Evolutionary conservation across 2,329 filamentous ascomycete genomes (phyloP).

Genomic region (Exophiala alcalophila): DNA sequence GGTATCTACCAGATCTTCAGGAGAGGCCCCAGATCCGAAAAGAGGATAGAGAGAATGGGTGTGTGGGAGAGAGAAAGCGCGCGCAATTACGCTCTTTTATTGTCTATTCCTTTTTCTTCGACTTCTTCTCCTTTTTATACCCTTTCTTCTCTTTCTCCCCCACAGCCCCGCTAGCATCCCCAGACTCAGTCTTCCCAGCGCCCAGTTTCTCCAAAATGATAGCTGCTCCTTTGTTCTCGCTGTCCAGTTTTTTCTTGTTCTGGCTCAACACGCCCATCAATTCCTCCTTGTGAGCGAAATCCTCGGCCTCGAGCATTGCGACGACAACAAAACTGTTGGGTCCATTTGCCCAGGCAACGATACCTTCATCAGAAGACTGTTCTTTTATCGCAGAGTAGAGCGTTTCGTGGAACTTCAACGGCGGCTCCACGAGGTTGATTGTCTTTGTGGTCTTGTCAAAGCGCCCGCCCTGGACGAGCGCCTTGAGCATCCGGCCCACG

Average conservation of each 20-base stretch:
- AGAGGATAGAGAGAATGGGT: no score
- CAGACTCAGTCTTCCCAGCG: background rate
- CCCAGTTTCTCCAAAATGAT: conserved; percentile 40
- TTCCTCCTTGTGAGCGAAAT: conserved; percentile 65
- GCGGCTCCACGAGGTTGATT: conserved; percentile 65
- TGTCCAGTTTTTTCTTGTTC: conserved; percentile 52
- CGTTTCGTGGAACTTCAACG: conserved; percentile 73
- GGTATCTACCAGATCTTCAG: no score
- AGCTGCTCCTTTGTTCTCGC: conserved; percentile 48
- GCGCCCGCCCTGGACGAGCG: conserved; percentile 81
- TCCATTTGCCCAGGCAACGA: conserved; percentile 81
- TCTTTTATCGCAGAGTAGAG: conserved; percentile 71
- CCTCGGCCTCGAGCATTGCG: conserved; percentile 70
- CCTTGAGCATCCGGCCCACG: conserved; percentile 83
- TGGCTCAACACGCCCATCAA: conserved; percentile 66
- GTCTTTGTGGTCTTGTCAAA: conserved; percentile 74
- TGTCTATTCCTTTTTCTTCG: conserved; percentile 7
- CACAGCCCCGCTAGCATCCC: background rate
- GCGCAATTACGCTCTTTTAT: no score
- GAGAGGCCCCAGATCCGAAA: no score
- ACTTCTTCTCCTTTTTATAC: conserved; percentile 10
- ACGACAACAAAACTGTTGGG: conserved; percentile 84
- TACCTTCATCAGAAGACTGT: conserved; percentile 52
- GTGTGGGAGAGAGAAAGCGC: no score
- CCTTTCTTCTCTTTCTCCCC: conserved; percentile 5